phyloP scores from a whole-genome alignment of 257 asterid species.

The Plantago ovata region DNA sequence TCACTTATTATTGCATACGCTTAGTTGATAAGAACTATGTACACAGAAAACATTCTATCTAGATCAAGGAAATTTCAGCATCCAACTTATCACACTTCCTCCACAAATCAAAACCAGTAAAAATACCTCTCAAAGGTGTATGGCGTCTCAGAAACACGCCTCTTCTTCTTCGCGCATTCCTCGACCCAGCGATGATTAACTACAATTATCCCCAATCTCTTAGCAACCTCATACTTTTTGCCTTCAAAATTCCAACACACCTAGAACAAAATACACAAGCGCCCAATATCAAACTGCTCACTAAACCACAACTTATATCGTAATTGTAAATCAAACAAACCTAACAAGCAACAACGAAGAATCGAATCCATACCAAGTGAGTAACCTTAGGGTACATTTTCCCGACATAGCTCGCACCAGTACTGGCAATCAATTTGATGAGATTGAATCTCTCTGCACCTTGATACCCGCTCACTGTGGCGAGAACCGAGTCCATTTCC shows the following conservation, averaged over 20 bases:
- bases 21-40: too few species aligned
- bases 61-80: slow-evolving; percentile 1
- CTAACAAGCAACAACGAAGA: not conserved
- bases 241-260: slow-evolving; percentile 52
- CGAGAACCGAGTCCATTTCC: slow-evolving; percentile 69
- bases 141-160: slow-evolving; percentile 53
- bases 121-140: slow-evolving; percentile 57
- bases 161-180: slow-evolving; percentile 65
- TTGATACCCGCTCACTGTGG: slow-evolving; percentile 48
- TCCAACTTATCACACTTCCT: not conserved
- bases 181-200: slow-evolving; percentile 92
- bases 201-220: slow-evolving; percentile 33
- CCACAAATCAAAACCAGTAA: not conserved
- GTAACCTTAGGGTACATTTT: slow-evolving; percentile 38
- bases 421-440: slow-evolving; percentile 36
- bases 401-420: slow-evolving; percentile 53
- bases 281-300: not conserved
- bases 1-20: too few species aligned
- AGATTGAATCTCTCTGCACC: slow-evolving; percentile 45
- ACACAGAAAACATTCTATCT: not conserved
- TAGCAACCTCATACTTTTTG: slow-evolving; percentile 53
- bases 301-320: not conserved
- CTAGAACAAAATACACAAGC: slow-evolving; percentile 22
- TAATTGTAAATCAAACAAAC: not conserved
- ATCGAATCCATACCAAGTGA: slow-evolving; percentile 37